Evolutionary conservation across 83 land plant species (phyloP).

Genomic region (Thuja plicata): DNA sequence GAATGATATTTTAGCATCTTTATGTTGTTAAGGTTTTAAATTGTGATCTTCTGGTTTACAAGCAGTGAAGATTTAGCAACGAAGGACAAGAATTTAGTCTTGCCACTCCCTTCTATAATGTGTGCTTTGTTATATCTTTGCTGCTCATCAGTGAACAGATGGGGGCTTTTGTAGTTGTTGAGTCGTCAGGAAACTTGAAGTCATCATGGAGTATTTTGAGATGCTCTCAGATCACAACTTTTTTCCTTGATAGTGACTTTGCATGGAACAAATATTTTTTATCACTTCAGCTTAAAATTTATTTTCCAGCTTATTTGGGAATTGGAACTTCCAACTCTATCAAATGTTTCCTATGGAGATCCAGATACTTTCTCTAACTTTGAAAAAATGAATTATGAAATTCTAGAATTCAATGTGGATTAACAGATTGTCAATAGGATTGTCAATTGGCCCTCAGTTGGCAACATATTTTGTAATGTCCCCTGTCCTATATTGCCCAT

Average conservation of each 20-base stretch:
- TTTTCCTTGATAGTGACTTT: neutral
- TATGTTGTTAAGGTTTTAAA: neutral
- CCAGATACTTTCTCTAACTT: too few species aligned
- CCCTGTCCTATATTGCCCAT: too few species aligned
- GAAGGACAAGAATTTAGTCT: neutral
- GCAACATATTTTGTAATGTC: too few species aligned
- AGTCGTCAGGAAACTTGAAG: neutral
- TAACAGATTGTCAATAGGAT: too few species aligned
- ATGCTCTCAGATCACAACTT: neutral
- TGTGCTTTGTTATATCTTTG: neutral
- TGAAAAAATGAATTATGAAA: too few species aligned
- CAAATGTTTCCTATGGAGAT: too few species aligned
- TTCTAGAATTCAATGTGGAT: too few species aligned
- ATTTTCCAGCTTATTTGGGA: too few species aligned
- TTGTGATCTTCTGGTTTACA: neutral
- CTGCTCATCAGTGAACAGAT: neutral
- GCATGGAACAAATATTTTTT: too few species aligned
- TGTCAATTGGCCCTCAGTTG: too few species aligned
- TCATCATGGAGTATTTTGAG: neutral
- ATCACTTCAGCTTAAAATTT: neutral
- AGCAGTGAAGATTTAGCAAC: neutral
- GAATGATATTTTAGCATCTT: neutral
- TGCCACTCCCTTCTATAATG: neutral
- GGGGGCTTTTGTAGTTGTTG: neutral
- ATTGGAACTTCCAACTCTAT: too few species aligned